These are phyloP conservation scores for Auriculariales sp. DNA, from an alignment of 768 basidiomycete species.

Conservation along the genomic window DNA sequence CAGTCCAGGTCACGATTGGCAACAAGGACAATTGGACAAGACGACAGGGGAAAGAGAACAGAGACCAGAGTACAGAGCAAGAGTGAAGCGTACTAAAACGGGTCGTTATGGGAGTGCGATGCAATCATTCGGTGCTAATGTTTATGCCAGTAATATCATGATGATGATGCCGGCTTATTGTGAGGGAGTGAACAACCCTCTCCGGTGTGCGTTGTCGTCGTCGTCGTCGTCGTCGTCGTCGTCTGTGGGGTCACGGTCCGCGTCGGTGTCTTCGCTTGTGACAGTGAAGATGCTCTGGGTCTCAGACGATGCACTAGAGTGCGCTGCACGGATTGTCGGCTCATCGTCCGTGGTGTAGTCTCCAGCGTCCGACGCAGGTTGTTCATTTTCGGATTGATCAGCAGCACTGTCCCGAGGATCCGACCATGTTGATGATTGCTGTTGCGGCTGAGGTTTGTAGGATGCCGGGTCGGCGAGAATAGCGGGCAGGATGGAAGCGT, in stretches of 20 bases:
- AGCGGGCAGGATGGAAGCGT: not conserved
- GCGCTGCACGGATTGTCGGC: conserved; percentile 56
- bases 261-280: conserved; percentile 20
- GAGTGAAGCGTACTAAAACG: no score
- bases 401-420: not conserved
- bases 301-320: conserved; percentile 24
- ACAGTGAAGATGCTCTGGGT: conserved; percentile 18
- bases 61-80: no score
- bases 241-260: conserved; percentile 18
- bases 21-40: no score
- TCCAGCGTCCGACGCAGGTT: conserved; percentile 30
- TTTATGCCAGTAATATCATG: no score
- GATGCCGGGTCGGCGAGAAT: not conserved
- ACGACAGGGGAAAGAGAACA: no score
- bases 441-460: not conserved
- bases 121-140: no score
- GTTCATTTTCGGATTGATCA: conserved; percentile 18
- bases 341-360: conserved; percentile 52
- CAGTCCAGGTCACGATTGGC: no score
- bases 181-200: no score
- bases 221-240: conserved; percentile 10
- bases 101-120: no score
- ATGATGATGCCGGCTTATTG: no score
- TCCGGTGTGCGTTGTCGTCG: conserved; percentile 1
- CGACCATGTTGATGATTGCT: not conserved